Conservation (phyloP, 345 rosid genomes). For the Lepidium aucheri region DNA sequence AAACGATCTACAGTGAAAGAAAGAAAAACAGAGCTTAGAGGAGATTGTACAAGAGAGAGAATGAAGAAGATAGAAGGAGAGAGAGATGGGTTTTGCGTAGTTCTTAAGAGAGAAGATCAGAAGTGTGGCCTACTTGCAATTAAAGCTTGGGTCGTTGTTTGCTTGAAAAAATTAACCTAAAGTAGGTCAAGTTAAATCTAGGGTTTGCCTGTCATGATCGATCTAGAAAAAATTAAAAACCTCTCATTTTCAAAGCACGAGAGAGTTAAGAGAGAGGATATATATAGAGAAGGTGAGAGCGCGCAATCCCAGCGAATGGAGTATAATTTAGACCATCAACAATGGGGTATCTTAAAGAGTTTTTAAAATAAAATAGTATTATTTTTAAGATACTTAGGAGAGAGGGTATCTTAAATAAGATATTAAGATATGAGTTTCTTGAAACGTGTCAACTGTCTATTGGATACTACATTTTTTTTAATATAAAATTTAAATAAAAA, state of each 20-base stretch:
- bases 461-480: too few relatives aligned
- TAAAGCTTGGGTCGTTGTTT: constrained; percentile 36
- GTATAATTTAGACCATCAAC: too few relatives aligned
- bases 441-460: too few relatives aligned
- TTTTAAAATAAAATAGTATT: too few relatives aligned
- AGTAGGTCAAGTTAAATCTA: constrained; percentile 21
- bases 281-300: not conserved
- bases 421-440: too few relatives aligned
- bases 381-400: too few relatives aligned
- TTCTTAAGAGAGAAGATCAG: constrained; percentile 35
- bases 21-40: constrained; percentile 15
- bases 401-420: too few relatives aligned
- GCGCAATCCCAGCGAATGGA: not conserved
- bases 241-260: constrained; percentile 5
- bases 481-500: too few relatives aligned
- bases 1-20: constrained; percentile 8
- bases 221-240: not conserved
- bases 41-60: constrained; percentile 8
- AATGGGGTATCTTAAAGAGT: too few relatives aligned
- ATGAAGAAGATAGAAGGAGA: not conserved
- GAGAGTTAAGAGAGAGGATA: not conserved
- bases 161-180: constrained; percentile 13
- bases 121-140: constrained; percentile 45
- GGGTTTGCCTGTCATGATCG: not conserved
- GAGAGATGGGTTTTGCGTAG: constrained; percentile 29